Base-by-base conservation (phyloP, 352 stramenopile genomes). In the Globisporangium emineosum region DNA sequence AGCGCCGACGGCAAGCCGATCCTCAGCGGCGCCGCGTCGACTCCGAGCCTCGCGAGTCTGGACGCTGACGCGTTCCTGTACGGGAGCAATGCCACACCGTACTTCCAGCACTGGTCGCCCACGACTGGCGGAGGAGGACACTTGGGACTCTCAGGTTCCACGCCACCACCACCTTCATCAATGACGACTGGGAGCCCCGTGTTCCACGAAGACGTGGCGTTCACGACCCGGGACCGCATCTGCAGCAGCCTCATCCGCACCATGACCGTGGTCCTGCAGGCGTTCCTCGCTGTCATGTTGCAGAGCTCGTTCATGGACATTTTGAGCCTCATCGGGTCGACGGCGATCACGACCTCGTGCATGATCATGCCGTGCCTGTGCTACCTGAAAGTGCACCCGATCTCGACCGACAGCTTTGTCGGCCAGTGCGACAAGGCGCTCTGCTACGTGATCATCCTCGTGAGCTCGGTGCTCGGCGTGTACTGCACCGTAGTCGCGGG, bases 351-450 rank as follows among this genome's bases (percentile, higher is more conserved):
- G 0, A 40, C 87, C 7, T 89, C 79, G 50, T 91, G 80, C 56
- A 88, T 90, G 80, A 76, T 90, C 68, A 91, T 91, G 83, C 83
- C 79, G 33, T 90, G 83, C 50, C 60, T 90, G 33, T 90, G 83
- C 70, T 90, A 89, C 62, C 65, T 91, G n/a, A 77, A 81, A 17
- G 69, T 89, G 13, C 77, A 90, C 52, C 77, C 80, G 17, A 90
- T 86, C 47, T 65, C 74, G 0, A 83, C 68, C 5, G 57, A 78
- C 19, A 78, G 67, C 27, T 86, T 84, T 42, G 55, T 76, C 9
- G 76, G 80, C 7, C 69, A 75, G 29, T 88, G 71, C 58, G 79
- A 87, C 52, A 71, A 74, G 21, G 68, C 70, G 15, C 54, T 90
- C 30, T 86, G 77, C 60, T 78, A 86, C 55, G 13, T 83, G 47